Evolutionary conservation across 495 filamentous ascomycete species (phyloP), one percentile per base, ranked within the genome.

Genomic region (Xylaria curta): DNA sequence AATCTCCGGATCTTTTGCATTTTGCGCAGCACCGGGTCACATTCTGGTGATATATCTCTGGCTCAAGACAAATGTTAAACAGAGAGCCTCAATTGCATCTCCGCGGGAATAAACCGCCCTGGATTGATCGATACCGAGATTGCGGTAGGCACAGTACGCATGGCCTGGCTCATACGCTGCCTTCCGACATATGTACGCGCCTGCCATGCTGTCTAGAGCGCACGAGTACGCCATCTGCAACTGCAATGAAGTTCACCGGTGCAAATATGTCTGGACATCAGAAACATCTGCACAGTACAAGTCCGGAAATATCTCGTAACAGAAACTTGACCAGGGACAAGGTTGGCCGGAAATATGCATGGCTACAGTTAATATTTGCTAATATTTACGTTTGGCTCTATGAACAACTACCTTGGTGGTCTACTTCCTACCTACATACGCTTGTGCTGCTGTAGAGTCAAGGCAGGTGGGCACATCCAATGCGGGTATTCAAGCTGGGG

Each of bases 281-380:
- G 36, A 38, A 3, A 46, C 13, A 2, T 15, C n/a, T 1, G 33
- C n/a, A 66, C 46, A 53, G 63, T 53, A 31, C 1, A 2, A 4
- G 47, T 26, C 31, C 49, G 8, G 66, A 38, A 36, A 21, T 17
- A 54, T 70, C 64, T 70, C 68, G 68, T 70, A 70, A 70, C 31
- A 63, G 33, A 70, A 70, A 70, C 68, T 28, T 42, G 4, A n/a
- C 46, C 26, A 62, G 10, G 28, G 42, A n/a, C 17, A 17, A 69
- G 21, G 26, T 24, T 13, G 7, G 8, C 31, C n/a, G 8, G 28
- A 1, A 8, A 53, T 17, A 66, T 40, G 64, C 65, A 36, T n/a
- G 47, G 13, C 36, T n/a, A 21, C 15, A 0, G 28, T 67, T 67
- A 40, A 40, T 60, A 31, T 69, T 69, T 63, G 60, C 68, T 70